These are phyloP conservation scores for Jaltomata sinuosa DNA, from an alignment of 257 asterid genomes.

Conservation along the genomic window DNA sequence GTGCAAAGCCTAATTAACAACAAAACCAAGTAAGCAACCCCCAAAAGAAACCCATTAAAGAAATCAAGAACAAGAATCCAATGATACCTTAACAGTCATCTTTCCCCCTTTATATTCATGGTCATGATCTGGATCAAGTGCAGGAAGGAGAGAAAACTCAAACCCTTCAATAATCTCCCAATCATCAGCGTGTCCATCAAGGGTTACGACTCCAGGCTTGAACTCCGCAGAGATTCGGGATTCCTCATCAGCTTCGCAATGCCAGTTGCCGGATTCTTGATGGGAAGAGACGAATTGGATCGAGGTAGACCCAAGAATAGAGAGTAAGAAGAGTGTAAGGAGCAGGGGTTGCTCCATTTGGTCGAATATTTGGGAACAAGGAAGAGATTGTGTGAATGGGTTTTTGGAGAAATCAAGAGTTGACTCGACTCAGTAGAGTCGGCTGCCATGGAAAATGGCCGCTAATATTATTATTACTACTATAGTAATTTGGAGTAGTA, in stretches of 20 bases:
- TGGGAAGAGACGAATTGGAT: slow-evolving; percentile 36
- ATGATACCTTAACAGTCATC: slow-evolving; percentile 63
- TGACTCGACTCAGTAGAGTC: not conserved
- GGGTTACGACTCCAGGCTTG: slow-evolving; percentile 57
- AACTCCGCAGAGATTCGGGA: slow-evolving; percentile 52
- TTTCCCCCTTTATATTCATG: slow-evolving; percentile 58
- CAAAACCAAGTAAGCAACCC: not conserved
- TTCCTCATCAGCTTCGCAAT: slow-evolving; percentile 56
- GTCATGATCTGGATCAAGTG: slow-evolving; percentile 78
- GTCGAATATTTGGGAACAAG: not conserved
- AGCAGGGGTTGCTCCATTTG: not conserved
- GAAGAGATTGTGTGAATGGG: not conserved
- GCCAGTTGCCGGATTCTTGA: slow-evolving; percentile 66
- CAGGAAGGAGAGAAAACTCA: slow-evolving; percentile 77
- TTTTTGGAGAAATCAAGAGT: not conserved
- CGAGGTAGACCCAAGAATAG: slow-evolving; percentile 5
- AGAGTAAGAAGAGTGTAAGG: slow-evolving; percentile 1
- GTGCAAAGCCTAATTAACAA: slow-evolving; percentile 56
- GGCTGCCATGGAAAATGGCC: not conserved
- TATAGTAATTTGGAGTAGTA: not conserved
- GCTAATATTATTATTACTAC: not conserved
- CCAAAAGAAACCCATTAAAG: not conserved
- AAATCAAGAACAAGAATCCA: not conserved
- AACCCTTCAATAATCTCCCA: slow-evolving; percentile 65
- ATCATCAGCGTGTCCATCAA: slow-evolving; percentile 64